These are phyloP conservation scores for Hylodesmum podocarpum DNA, from an alignment of 306 rosid genomes.

Conservation along the genomic window DNA sequence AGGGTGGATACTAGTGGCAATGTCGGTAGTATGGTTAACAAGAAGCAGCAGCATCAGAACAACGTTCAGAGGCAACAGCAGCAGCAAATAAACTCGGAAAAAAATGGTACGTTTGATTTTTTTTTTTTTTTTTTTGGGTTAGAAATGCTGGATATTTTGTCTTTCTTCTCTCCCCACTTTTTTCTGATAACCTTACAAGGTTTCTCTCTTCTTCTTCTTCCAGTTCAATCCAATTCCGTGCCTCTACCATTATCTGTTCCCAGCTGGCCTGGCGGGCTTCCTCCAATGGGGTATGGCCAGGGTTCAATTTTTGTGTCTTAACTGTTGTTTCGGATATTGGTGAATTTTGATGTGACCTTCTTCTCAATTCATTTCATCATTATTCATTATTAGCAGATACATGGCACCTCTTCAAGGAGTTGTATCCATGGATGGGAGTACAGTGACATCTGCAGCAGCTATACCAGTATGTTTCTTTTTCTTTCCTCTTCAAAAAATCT, in stretches of 20 bases:
- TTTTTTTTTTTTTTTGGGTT: too few species aligned
- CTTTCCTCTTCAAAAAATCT: neutral
- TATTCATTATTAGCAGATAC: conserved; percentile 65
- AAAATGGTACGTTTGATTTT: conserved; percentile 51
- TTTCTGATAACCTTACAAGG: neutral
- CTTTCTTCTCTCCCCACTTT: neutral
- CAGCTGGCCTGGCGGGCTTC: conserved; percentile 86
- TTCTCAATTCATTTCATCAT: conserved; percentile 42
- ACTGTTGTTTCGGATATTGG: conserved; percentile 2
- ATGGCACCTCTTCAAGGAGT: conserved; percentile 93
- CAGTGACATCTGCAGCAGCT: conserved; percentile 71
- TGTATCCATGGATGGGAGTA: conserved; percentile 83
- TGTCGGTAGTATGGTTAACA: conserved; percentile 31
- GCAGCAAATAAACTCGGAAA: conserved; percentile 49
- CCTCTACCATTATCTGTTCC: conserved; percentile 78
- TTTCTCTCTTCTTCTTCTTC: conserved; percentile 4
- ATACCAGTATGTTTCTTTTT: conserved; percentile 51
- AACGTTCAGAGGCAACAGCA: conserved; percentile 42
- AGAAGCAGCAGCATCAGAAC: conserved; percentile 57
- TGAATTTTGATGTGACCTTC: conserved; percentile 37
- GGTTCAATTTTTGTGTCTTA: conserved; percentile 24
- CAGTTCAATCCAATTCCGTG: conserved; percentile 67
- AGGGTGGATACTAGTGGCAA: conserved; percentile 48
- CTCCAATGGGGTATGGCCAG: conserved; percentile 85
- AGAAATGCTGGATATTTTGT: neutral